Percentiles rank a stretch among this genome's conserved stretches.
Conservation (phyloP, 345 rosid genomes). For the Anastatica hierochuntica region DNA sequence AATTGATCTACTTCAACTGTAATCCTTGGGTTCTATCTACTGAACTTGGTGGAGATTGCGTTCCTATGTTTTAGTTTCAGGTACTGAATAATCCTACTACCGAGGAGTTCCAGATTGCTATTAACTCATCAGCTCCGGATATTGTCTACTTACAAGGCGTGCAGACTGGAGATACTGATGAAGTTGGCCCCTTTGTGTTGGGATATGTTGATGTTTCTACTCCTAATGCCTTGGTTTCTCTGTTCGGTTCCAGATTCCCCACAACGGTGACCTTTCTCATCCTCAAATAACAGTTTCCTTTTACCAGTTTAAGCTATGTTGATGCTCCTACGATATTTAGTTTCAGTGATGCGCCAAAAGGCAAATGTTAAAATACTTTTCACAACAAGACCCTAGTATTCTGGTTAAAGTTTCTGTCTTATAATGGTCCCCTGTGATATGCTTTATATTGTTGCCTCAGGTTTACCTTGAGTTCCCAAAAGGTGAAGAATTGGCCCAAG, state of each 20-base stretch:
- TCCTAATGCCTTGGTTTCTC: conserved; percentile 57
- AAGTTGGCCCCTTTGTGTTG: conserved; percentile 57
- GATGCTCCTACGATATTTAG: too few species aligned
- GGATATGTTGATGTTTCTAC: conserved; percentile 58
- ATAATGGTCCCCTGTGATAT: background rate
- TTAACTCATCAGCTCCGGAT: conserved; percentile 52
- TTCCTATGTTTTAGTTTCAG: conserved; percentile 46
- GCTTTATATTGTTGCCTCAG: conserved; percentile 29
- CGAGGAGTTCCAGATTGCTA: conserved; percentile 52
- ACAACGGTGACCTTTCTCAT: conserved; percentile 40
- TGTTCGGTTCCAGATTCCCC: conserved; percentile 71
- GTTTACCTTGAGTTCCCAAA: conserved; percentile 78
- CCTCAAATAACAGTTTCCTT: background rate
- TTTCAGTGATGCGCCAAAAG: too few species aligned
- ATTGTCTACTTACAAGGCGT: conserved; percentile 84
- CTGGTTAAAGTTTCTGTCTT: background rate
- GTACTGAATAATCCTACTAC: conserved; percentile 59
- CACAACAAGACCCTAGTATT: background rate
- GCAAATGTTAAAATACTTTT: too few species aligned
- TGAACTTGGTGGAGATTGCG: background rate
- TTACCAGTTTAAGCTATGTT: too few species aligned
- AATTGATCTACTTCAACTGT: background rate
- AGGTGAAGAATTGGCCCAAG: conserved; percentile 76
- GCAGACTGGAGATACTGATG: conserved; percentile 51
- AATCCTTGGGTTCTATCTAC: background rate